A percentile compares a stretch with the other conserved stretches of the same genome.
Conservation (phyloP, 768 basidiomycete genomes). For the Naganishia randhawae region DNA sequence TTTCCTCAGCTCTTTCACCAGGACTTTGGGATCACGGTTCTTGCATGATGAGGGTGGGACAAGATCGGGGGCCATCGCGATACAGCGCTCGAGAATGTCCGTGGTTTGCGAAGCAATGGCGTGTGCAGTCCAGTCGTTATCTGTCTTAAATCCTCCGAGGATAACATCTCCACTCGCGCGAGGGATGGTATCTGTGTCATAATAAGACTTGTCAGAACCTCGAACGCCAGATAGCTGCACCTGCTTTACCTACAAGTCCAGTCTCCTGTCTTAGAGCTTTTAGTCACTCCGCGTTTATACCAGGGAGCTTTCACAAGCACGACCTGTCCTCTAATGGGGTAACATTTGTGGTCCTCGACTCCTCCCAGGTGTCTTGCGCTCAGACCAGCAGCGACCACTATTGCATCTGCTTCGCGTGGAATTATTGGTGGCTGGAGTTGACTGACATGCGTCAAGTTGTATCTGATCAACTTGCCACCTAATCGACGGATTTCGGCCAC, state of each 20-base stretch:
- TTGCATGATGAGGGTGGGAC: slow-evolving; percentile 12
- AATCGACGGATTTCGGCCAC: slow-evolving; percentile 30
- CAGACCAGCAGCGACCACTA: slow-evolving; percentile 35
- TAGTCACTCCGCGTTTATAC: slow-evolving; percentile 45
- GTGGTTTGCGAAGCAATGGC: background rate
- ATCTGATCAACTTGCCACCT: slow-evolving; percentile 38
- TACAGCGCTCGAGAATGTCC: slow-evolving; percentile 42
- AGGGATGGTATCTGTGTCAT: slow-evolving; percentile 45
- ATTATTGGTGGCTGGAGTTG: slow-evolving; percentile 28
- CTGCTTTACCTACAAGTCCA: slow-evolving; percentile 22
- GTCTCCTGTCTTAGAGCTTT: slow-evolving; percentile 20
- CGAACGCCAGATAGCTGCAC: background rate
- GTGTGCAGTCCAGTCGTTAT: slow-evolving; percentile 44
- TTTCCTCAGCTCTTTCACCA: slow-evolving; percentile 19
- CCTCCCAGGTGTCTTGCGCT: slow-evolving; percentile 45
- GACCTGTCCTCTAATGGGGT: slow-evolving; percentile 49
- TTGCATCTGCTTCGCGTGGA: background rate
- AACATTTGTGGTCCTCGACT: slow-evolving; percentile 41
- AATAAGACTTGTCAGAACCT: background rate
- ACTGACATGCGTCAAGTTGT: slow-evolving; percentile 36
- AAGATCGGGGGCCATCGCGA: slow-evolving; percentile 46
- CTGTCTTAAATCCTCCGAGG: slow-evolving; percentile 49
- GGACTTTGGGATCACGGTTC: slow-evolving; percentile 4
- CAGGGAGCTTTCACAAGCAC: slow-evolving; percentile 44
- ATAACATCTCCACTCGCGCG: slow-evolving; percentile 49